Percentiles rank a stretch among this genome's conserved stretches.
Evolutionary conservation across 1,284 basidiomycete species (phyloP).

Genomic region (Kwoniella shivajii): DNA sequence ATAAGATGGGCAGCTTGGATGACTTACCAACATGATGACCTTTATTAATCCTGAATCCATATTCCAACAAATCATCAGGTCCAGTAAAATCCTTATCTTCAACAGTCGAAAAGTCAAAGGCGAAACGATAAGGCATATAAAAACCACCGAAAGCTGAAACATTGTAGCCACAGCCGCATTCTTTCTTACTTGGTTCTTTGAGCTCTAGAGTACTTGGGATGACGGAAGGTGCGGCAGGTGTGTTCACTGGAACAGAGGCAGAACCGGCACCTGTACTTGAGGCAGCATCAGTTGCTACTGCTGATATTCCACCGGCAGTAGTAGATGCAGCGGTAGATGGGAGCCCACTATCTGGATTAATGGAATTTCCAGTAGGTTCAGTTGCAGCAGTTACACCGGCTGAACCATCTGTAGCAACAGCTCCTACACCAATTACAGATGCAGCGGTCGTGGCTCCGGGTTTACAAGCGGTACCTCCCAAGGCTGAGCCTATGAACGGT

Average conservation of each 20-base stretch:
- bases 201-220: neutral
- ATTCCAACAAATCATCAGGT: conserved; percentile 1
- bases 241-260: neutral
- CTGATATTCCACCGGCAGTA: neutral
- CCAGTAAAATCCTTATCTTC: neutral
- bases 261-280: neutral
- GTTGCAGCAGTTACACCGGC: no score
- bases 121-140: conserved; percentile 14
- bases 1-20: neutral
- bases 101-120: conserved; percentile 7
- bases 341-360: no score
- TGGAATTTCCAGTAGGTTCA: no score
- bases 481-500: neutral
- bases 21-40: conserved; percentile 7
- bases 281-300: neutral
- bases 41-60: conserved; percentile 9
- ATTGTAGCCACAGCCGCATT: conserved; percentile 15
- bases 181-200: conserved; percentile 3
- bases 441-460: neutral
- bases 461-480: neutral
- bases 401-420: conserved; percentile 4
- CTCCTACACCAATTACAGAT: neutral
- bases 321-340: neutral
- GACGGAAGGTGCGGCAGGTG: neutral
- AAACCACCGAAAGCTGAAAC: conserved; percentile 2